Evolutionary conservation across 371 early-diverging fungal species (phyloP), one percentile per base, ranked within the genome.

Genomic region (Lichtheimia ramosa): DNA sequence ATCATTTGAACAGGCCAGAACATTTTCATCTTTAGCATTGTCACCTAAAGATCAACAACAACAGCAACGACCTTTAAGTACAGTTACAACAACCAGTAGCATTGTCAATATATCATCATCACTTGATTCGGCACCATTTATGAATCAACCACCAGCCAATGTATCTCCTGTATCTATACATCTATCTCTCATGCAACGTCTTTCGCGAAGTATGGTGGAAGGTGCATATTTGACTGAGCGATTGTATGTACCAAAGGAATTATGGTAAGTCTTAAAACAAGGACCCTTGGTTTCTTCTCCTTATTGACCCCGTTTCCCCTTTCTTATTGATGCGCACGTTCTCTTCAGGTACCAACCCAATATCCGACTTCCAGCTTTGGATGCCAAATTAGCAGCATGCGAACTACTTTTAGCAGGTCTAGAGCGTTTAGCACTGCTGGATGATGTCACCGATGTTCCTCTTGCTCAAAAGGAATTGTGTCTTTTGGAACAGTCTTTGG

Each of bases 151-250:
- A 49, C 20, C 49, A 49, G 49, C 24, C 50, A 10, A n/a, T 5
- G 25, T 25, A 50, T 10, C 50, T 24, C 14, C 10, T 50, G 50
- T 21, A 50, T 14, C 25, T 25, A 21, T 50, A 4, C 34, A 42
- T 60, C 24, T 42, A 4, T 20, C 50, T 1, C 49, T 70, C 0
- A 65, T 68, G 53, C 42, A 66, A 13, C 55, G 66, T 5, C n/a
- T 71, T 1, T 42, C 51, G 6, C 56, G 59, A 42, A 62, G 66
- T 41, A 69, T 74, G 58, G 49, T 51, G n/a, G 46, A 65, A n/a
- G 75, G 75, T 20, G 71, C 71, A 12, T 67, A 65, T 52, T 23
- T 75, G 7, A 69, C 70, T 2, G 54, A 54, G n/a, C 41, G 58
- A 3, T 39, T 75, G 3, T 64, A 71, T 64, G 54, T 63, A 5